Conservation (phyloP, 2,329 filamentous ascomycete species). For the Neonectria coccinea region DNA sequence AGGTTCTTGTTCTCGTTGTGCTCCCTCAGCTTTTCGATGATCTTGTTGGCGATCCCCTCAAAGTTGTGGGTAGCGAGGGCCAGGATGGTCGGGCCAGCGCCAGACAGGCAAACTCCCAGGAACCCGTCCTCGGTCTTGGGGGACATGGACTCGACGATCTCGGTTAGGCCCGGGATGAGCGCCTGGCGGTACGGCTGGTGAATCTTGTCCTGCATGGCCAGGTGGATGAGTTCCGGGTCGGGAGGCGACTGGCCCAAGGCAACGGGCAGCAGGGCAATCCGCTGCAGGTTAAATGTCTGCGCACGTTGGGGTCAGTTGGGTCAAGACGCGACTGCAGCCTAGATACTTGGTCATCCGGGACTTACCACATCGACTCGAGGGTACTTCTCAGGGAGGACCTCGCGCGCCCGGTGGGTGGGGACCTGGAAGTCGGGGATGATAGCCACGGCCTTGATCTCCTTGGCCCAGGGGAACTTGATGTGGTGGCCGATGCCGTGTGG, state of each 20-base stretch:
- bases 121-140: constrained; percentile 88
- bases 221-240: constrained; percentile 92
- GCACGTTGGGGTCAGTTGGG: constrained; percentile 31
- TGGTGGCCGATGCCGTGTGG: constrained; percentile 94
- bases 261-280: constrained; percentile 89
- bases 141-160: constrained; percentile 92
- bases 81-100: constrained; percentile 93
- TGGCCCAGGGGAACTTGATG: constrained; percentile 93
- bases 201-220: constrained; percentile 98
- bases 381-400: constrained; percentile 85
- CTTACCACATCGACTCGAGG: constrained; percentile 83
- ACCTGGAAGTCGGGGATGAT: constrained; percentile 98
- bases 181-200: constrained; percentile 96
- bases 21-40: constrained; percentile 78
- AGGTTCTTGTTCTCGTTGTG: constrained; percentile 71
- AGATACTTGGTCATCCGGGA: constrained; percentile 33
- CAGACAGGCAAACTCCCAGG: constrained; percentile 93
- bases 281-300: constrained; percentile 89
- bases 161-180: constrained; percentile 89
- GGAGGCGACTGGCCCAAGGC: constrained; percentile 91
- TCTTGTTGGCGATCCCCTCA: constrained; percentile 83
- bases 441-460: constrained; percentile 95
- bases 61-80: constrained; percentile 93
- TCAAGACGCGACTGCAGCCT: not conserved
- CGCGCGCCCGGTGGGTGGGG: constrained; percentile 89